phyloP scores from a whole-genome alignment of 176 grass and related monocot genomes.

The Aegilops longissima region DNA sequence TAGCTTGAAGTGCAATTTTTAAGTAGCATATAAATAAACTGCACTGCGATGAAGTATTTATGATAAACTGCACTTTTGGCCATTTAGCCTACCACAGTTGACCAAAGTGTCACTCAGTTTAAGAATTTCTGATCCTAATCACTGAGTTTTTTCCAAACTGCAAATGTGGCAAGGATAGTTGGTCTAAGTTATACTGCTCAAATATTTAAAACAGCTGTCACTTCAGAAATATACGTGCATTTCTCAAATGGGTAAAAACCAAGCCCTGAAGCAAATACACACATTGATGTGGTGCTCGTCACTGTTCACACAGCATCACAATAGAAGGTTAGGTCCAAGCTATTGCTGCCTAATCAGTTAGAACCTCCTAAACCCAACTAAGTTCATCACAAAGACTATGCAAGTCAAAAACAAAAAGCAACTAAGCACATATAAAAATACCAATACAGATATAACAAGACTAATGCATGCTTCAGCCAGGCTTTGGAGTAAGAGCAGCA shows the following conservation, averaged over 20 bases:
- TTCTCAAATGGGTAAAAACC: background rate
- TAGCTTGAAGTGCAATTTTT: background rate
- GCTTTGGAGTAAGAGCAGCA: background rate
- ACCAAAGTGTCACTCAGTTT: background rate
- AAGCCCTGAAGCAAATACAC: background rate
- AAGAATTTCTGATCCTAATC: background rate
- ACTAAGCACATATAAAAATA: slow-evolving; percentile 2
- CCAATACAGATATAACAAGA: background rate
- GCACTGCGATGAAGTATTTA: background rate
- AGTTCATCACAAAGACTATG: background rate
- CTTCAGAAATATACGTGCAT: background rate
- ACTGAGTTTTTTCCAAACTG: background rate
- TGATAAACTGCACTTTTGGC: background rate
- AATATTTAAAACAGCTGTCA: background rate
- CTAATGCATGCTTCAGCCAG: background rate
- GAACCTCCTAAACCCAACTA: background rate
- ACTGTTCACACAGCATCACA: background rate
- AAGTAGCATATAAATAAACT: slow-evolving; percentile 14
- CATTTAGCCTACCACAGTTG: background rate
- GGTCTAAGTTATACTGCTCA: background rate
- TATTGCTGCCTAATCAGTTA: background rate
- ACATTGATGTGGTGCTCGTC: background rate
- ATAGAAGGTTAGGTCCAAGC: background rate
- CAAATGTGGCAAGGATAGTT: background rate
- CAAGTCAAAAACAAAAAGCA: background rate